Base-by-base conservation (phyloP, 805 yeast genomes). In the Candida argentea region DNA sequence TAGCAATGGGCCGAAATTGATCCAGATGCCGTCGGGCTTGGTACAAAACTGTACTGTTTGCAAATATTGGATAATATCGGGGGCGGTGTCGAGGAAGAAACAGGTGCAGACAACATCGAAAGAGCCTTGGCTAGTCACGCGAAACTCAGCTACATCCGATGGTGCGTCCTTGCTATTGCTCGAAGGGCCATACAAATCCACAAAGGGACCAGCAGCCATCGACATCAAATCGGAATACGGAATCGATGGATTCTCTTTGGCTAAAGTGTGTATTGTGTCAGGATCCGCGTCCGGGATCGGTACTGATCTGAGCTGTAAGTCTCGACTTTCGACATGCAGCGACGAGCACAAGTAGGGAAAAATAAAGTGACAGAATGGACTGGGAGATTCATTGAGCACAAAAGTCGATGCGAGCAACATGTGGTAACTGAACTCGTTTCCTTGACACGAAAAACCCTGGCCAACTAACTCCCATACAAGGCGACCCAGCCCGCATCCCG, bases 131-230 rank as follows among this genome's bases (percentile, higher is more conserved):
- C 68, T 71, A 5, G 48, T 36, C 2, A 17, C 19, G 16, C 80
- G 48, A 39, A 72, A 71, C 13, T 52, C 55, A 2, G 38, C 33
- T 1, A 74, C 70, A n/a, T n/a, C n/a, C 4, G 38, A 34, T 2
- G 47, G 52, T 29, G 61, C 69, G 6, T 41, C 38, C 3, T 64
- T 44, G 35, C 57, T 62, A 1, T 53, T 40, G 2, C 57, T 63
- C 2, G 64, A 45, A 0, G 77, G 74, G 0, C 83, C 82, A 44
- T 76, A 77, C 11, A 78, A 51, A 35, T 78, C 86, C 4, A 65
- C 63, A 44, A 81, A 81, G 0, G 82, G 74, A 0, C 91, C 91
- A 0, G 85, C 74, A 1, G 74, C 66, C 67, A 80, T 77, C 0
- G 82, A 70, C 80, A 81, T 71, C 25, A 72, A 47, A 5, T 72